Percentiles rank a stretch among this genome's conserved stretches.
phyloP scores from a whole-genome alignment of 1,284 basidiomycete species.

The Marasmius fiardii region DNA sequence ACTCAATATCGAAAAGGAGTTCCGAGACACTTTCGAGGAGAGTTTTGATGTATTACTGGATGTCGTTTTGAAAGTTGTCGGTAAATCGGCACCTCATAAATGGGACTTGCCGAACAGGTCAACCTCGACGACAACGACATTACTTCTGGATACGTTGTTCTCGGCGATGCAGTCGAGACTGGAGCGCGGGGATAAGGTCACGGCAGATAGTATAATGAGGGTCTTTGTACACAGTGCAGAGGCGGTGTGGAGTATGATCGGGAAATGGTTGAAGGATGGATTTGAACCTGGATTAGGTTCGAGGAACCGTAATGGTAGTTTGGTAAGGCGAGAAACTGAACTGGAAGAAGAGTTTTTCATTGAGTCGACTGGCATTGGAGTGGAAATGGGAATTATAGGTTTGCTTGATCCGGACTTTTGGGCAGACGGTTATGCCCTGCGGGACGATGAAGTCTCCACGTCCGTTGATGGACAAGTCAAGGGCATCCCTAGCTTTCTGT shows the following conservation, averaged over 20 bases:
- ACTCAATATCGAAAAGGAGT: constrained; percentile 55
- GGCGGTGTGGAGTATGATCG: constrained; percentile 73
- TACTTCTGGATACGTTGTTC: constrained; percentile 64
- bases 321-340: constrained; percentile 21
- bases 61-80: constrained; percentile 35
- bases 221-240: constrained; percentile 64
- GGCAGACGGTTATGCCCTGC: constrained; percentile 66
- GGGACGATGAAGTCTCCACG: constrained; percentile 30
- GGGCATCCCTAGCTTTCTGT: constrained; percentile 59
- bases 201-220: constrained; percentile 51
- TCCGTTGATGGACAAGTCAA: constrained; percentile 26
- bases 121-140: constrained; percentile 48
- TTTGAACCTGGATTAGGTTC: constrained; percentile 58
- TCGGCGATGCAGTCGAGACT: constrained; percentile 48
- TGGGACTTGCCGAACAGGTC: constrained; percentile 38
- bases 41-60: constrained; percentile 54
- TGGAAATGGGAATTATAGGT: constrained; percentile 33
- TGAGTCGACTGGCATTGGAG: constrained; percentile 57
- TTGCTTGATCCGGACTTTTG: constrained; percentile 76
- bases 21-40: constrained; percentile 53
- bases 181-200: constrained; percentile 51
- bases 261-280: constrained; percentile 72
- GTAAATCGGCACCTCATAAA: constrained; percentile 14
- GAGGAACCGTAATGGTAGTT: constrained; percentile 17
- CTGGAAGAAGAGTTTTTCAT: constrained; percentile 82